Conservation (phyloP, 495 filamentous ascomycete species). For the Aspergillus diversus region DNA sequence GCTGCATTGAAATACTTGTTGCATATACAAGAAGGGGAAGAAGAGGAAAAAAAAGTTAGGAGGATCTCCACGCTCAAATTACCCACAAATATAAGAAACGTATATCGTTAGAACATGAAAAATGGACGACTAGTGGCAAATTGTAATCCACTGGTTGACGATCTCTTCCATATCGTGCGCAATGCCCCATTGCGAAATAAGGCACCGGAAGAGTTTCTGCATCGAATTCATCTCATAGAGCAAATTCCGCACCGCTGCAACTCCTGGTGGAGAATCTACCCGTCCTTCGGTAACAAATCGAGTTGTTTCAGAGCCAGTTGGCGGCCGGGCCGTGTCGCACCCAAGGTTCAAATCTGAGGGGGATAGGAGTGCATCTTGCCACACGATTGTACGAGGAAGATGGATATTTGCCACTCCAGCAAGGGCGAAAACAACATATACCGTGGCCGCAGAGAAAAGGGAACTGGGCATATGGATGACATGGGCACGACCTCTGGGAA, state of each 20-base stretch:
- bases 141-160: conserved; percentile 48
- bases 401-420: conserved; percentile 41
- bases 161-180: conserved; percentile 55
- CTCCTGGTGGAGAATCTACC: conserved; percentile 23
- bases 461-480: conserved; percentile 52
- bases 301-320: conserved; percentile 39
- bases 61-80: too few relatives aligned
- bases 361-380: conserved; percentile 47
- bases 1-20: too few relatives aligned
- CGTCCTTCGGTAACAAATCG: conserved; percentile 39
- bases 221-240: conserved; percentile 55
- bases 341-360: conserved; percentile 40
- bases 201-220: conserved; percentile 53
- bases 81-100: too few relatives aligned
- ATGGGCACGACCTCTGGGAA: conserved; percentile 51
- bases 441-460: conserved; percentile 48
- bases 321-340: conserved; percentile 26
- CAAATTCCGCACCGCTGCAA: conserved; percentile 41
- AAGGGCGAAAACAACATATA: conserved; percentile 47
- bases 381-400: conserved; percentile 45
- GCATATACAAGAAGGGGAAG: too few relatives aligned
- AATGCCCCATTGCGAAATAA: conserved; percentile 53
- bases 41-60: too few relatives aligned
- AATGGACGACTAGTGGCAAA: conserved; percentile 40
- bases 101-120: not conserved